Base-by-base conservation (phyloP, 1,139 yeast species). In the Magnusiomyces sp. region DNA sequence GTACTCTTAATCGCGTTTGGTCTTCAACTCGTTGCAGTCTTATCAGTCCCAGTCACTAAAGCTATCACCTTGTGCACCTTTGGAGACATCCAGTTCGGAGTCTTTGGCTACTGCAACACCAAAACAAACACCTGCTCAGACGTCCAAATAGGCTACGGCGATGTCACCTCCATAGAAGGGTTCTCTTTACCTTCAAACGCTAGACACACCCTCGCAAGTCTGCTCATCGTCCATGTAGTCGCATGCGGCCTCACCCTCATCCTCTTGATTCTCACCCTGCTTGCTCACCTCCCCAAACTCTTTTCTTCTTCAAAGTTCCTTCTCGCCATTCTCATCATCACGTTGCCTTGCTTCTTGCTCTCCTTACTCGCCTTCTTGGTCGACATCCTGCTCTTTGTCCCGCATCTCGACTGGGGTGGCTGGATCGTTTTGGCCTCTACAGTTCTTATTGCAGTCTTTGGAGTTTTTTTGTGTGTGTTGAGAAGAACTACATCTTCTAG, bases 161-260 rank as follows among this genome's bases (percentile, higher is more conserved):
- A 60, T 47, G 61, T 63, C 16, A 60, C 60, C 13, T 66, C 66
- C 40, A 59, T 65, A 11, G 61, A 62, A 34, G 72, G 72, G 41
- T 78, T 79, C 67, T 69, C 75, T 32, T 58, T 83, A 55, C 77
- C 80, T 13, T 69, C 77, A 0, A 69, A 71, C 42, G 81, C 88
- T 1, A 73, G 95, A 57, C 76, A 75, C 55, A 73, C 80, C 1
- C 75, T 90, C 49, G 82, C 94, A 2, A 79, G 80, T 56, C 72
- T 87, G 45, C 73, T 92, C 50, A 78, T 90, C 43, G 79, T 87
- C 17, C 89, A 85, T 56, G 95, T 95, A 0, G 79, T 90, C 34
- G 87, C 95, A 2, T 79, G 87, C 14, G 95, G 90, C 0, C 71
- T 87, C 62, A 80, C 86, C n/a, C 71, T 82, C 48, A 58, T 84